Conservation (phyloP, 2,329 filamentous ascomycete genomes). For the Monosporascus sp. region DNA sequence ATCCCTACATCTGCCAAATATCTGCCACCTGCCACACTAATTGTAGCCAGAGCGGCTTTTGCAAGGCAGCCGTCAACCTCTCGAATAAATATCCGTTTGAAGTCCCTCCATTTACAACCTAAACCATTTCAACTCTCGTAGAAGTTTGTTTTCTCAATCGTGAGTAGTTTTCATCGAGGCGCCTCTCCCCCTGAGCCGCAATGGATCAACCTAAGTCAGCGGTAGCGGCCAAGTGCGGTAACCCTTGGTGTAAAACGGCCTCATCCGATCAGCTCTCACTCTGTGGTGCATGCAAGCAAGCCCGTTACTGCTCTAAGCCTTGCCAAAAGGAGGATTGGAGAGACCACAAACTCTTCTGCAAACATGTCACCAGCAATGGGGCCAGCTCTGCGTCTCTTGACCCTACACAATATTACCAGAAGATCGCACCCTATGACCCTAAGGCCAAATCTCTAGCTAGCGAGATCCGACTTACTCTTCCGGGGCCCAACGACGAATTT, state of each 20-base stretch:
- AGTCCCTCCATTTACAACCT: too few relatives aligned
- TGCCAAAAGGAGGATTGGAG: slow-evolving; percentile 20
- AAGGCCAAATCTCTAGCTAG: slow-evolving; percentile 3
- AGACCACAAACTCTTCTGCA: slow-evolving; percentile 18
- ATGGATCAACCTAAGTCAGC: neutral
- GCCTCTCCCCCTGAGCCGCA: neutral
- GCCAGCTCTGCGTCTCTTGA: slow-evolving; percentile 3
- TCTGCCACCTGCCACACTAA: too few relatives aligned
- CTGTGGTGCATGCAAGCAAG: slow-evolving; percentile 13
- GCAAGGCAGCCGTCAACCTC: too few relatives aligned
- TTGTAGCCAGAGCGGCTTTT: too few relatives aligned
- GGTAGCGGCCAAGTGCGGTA: slow-evolving; percentile 2
- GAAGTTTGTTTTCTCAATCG: neutral
- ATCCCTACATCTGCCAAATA: too few relatives aligned
- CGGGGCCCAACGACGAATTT: neutral
- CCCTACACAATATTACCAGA: slow-evolving; percentile 3
- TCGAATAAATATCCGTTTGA: too few relatives aligned
- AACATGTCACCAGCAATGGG: slow-evolving; percentile 3
- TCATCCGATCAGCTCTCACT: slow-evolving; percentile 1
- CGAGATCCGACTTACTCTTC: slow-evolving; percentile 2
- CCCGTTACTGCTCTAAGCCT: slow-evolving; percentile 16
- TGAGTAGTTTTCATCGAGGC: neutral
- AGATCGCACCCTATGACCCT: slow-evolving; percentile 6
- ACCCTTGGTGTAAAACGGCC: slow-evolving; percentile 2
- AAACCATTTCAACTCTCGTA: neutral